Base-by-base conservation (phyloP, 1,139 yeast species). In the Nadsonia starkeyi-henricii region DNA sequence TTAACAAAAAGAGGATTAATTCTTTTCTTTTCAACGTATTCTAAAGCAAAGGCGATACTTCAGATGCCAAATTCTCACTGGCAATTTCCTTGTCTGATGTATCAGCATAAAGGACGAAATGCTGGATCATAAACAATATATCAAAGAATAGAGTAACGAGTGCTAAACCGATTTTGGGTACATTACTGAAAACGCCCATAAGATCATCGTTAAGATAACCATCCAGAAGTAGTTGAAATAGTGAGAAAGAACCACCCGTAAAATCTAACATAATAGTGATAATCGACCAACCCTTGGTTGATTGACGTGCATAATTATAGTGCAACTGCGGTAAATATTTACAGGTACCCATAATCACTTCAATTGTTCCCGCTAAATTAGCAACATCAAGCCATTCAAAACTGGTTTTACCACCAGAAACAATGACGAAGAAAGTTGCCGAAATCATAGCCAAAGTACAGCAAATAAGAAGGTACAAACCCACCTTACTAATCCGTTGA, bases 321-420 rank as follows among this genome's bases (percentile, higher is more conserved):
- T 65, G 55, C 4, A 79, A 71, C 57, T 80, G 86, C 0, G 86
- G 85, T 5, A 80, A 58, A 58, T 79, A 78, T 58, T 80, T 80
- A 50, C 75, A 66, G 33, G 77, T 62, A 50, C 81, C 75, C 70
- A 78, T 71, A 23, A 65, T 52, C 18, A 79, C 74, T 62, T 79
- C 79, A 51, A 76, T 65, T 48, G 72, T 69, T 1, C 79, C 75
- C 26, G 74, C 59, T 36, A 66, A 55, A 20, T 70, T 56, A 0
- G 77, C 74, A 12, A 74, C 62, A 48, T 47, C 45, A 47, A 51
- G n/a, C 53, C 58, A 18, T 28, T 48, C 3, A 19, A 43, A 8
- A 1, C 45, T 45, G 8, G 37, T 43, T 23, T 43, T 43, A n/a
- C 23, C 48, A 12, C 41, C 13, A 20, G 26, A 44, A 43, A 18